Conservation (phyloP, 306 rosid species). For the Cicer arietinum region DNA sequence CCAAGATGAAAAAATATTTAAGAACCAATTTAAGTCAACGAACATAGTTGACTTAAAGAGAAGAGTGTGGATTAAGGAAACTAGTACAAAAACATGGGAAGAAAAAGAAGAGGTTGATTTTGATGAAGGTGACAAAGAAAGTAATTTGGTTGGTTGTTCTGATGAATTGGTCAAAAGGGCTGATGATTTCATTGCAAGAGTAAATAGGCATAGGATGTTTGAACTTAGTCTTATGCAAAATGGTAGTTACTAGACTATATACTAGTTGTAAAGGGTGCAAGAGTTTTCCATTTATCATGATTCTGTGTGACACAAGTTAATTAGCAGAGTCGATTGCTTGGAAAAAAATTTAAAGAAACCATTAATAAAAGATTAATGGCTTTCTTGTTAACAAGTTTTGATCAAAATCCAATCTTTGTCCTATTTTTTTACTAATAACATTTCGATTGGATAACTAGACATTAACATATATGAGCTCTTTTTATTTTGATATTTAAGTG, state of each 20-base stretch:
- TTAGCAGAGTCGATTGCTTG: not conserved
- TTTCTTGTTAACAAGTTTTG: constrained; percentile 21
- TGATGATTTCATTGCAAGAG: constrained; percentile 88
- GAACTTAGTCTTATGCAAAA: constrained; percentile 59
- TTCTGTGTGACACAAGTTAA: not conserved
- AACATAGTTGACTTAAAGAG: constrained; percentile 22
- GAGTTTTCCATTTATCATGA: constrained; percentile 6
- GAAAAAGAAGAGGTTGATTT: constrained; percentile 31
- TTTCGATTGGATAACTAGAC: not conserved
- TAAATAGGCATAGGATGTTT: constrained; percentile 61
- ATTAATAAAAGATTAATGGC: constrained; percentile 16
- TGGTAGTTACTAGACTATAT: constrained; percentile 36
- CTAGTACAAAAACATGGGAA: constrained; percentile 3
- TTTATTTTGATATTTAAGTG: too few species aligned
- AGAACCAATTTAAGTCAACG: constrained; percentile 13
- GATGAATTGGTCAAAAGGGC: constrained; percentile 80
- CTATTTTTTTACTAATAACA: not conserved
- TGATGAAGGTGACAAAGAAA: constrained; percentile 13
- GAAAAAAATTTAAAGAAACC: constrained; percentile 1
- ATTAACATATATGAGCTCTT: too few species aligned
- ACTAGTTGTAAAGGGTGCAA: not conserved
- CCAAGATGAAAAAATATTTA: not conserved
- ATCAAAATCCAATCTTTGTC: not conserved
- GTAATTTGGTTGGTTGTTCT: constrained; percentile 33
- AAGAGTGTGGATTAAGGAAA: constrained; percentile 27